These are phyloP conservation scores for Trichophyton verrucosum DNA, from an alignment of 2,329 filamentous ascomycete genomes.

Conservation along the genomic window DNA sequence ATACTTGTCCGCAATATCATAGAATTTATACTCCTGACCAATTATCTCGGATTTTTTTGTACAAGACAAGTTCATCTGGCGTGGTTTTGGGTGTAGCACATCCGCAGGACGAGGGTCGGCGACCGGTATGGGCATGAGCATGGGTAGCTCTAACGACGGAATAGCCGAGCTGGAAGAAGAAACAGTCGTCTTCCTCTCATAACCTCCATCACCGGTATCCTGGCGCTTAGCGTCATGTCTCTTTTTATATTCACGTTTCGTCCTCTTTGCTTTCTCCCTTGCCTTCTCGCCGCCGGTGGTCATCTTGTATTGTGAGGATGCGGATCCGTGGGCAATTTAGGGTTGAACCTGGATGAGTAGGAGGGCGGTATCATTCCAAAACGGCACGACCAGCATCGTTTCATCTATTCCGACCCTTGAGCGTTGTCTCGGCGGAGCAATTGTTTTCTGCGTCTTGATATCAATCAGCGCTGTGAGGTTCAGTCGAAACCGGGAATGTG, in stretches of 20 bases:
- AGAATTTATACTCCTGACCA: slow-evolving; percentile 30
- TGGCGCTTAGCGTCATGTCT: slow-evolving; percentile 33
- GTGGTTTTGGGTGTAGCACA: slow-evolving; percentile 26
- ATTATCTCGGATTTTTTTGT: slow-evolving; percentile 26
- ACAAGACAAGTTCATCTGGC: slow-evolving; percentile 28
- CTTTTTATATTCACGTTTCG: slow-evolving; percentile 34
- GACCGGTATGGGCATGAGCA: slow-evolving; percentile 29
- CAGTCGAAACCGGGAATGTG: background rate
- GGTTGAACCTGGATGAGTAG: background rate
- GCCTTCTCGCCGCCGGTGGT: background rate
- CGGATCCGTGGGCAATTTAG: background rate
- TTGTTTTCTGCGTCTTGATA: background rate
- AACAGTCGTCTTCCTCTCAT: slow-evolving; percentile 21
- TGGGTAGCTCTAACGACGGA: slow-evolving; percentile 27
- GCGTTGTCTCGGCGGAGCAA: background rate
- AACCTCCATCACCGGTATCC: slow-evolving; percentile 24
- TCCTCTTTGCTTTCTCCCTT: slow-evolving; percentile 24
- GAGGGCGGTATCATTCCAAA: background rate
- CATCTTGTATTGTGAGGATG: background rate
- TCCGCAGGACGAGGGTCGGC: slow-evolving; percentile 30
- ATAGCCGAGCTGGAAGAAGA: slow-evolving; percentile 17
- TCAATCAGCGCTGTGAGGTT: background rate
- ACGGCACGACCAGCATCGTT: slow-evolving; percentile 10
- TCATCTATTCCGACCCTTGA: background rate
- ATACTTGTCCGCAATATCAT: slow-evolving; percentile 31